Evolutionary conservation across 2,329 filamentous ascomycete species (phyloP), one percentile per base, ranked within the genome.

Genomic region (Rutstroemia sp.): DNA sequence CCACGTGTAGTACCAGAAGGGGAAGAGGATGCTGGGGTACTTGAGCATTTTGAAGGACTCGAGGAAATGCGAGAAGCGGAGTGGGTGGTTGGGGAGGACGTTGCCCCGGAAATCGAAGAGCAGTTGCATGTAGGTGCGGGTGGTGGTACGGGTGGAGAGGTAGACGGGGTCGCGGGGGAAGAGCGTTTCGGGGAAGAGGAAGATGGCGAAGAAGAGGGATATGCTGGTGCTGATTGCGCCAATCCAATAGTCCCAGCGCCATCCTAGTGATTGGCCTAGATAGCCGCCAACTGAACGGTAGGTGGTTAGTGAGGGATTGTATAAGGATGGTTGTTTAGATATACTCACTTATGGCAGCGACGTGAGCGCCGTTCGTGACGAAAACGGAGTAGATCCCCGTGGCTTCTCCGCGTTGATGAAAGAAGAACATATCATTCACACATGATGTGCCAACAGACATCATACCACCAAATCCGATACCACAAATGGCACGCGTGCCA

Each of bases 241-340:
- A 8, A 67, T 57, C 34, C 63, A 67, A 59, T 68, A 68, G 39
- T 68, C 65, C 66, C 65, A 67, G 60, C 61, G 51, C 66, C 65
- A 67, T n/a, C 65, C 63, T 40, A 59, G 57, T 9, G 60, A 57
- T 58, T 65, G 60, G 14, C 63, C 64, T 9, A 67, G 59, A 47
- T 60, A 68, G 9, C 66, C 66, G 30, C 66, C 66, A 40, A 67
- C 65, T 66, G 46, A 4, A n/a, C 30, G 27, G 21, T 46, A 39
- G 23, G 30, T 17, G 10, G 38, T 39, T 2, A 34, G 27, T 38
- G 10, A 49, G n/a, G 21, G 9, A 4, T 3, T 7, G 12, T 5
- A 9, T 2, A 45, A 21, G 4, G 2, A 9, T 14, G 19, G n/a
- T 5, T 21, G 39, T 34, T n/a, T 25, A 2, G 21, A 40, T 19